Evolutionary conservation across 2,329 filamentous ascomycete genomes (phyloP).

Genomic region (Arthroderma sp.): DNA sequence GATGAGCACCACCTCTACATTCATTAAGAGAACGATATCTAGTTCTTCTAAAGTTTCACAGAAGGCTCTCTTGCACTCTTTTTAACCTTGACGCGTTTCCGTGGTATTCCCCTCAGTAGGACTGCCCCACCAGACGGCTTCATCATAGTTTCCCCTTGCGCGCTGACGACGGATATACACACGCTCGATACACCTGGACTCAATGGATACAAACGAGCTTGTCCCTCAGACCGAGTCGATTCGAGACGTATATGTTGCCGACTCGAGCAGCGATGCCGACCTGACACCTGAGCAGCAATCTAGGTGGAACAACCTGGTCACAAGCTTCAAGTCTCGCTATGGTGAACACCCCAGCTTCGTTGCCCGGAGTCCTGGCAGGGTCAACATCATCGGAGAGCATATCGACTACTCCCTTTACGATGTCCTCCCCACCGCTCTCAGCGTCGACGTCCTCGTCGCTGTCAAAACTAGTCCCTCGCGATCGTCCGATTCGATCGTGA

Average conservation of each 20-base stretch:
- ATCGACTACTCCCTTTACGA: conserved; percentile 98
- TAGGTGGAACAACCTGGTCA: conserved; percentile 63
- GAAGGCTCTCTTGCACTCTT: too few species aligned
- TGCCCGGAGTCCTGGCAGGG: conserved; percentile 78
- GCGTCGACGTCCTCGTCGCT: conserved; percentile 78
- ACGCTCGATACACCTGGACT: not conserved
- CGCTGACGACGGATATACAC: not conserved
- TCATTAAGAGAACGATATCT: too few species aligned
- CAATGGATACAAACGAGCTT: conserved; percentile 29
- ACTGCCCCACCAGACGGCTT: not conserved
- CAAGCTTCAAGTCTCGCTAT: conserved; percentile 58
- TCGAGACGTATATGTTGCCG: conserved; percentile 68
- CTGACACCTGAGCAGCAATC: conserved; percentile 53
- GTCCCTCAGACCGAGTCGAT: conserved; percentile 67
- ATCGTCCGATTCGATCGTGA: conserved; percentile 47
- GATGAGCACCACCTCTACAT: too few species aligned
- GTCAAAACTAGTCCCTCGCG: conserved; percentile 41
- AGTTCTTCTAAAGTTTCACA: too few species aligned
- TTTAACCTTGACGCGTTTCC: too few species aligned
- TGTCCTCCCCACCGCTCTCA: conserved; percentile 89
- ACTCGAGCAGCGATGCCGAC: conserved; percentile 61
- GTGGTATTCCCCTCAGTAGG: too few species aligned
- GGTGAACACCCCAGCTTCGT: conserved; percentile 64
- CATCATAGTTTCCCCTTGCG: not conserved
- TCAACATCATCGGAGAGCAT: conserved; percentile 98